A percentile compares a stretch with the other conserved stretches of the same genome.
Conservation (phyloP, 2,329 filamentous ascomycete genomes). For the Colletotrichum falcatum region DNA sequence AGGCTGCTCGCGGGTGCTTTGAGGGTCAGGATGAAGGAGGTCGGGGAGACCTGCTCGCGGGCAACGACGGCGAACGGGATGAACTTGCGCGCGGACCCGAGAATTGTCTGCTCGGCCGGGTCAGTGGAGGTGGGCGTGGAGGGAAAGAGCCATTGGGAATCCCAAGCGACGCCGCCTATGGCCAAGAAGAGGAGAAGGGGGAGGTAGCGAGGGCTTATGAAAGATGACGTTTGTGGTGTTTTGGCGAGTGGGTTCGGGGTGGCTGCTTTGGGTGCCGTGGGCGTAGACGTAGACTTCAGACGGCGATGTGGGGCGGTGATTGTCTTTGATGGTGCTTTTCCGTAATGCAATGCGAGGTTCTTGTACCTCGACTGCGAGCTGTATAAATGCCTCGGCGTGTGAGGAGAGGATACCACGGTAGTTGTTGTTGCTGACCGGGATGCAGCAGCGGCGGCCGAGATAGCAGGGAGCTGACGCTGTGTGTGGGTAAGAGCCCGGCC, state of each 20-base stretch:
- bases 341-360: too few species aligned
- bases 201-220: slow-evolving; percentile 30
- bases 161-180: slow-evolving; percentile 29
- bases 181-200: slow-evolving; percentile 31
- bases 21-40: slow-evolving; percentile 77
- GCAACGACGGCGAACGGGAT: slow-evolving; percentile 73
- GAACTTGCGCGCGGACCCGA: slow-evolving; percentile 70
- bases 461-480: slow-evolving; percentile 3
- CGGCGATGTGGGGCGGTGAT: background rate
- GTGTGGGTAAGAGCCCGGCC: slow-evolving; percentile 6
- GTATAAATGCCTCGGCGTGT: background rate
- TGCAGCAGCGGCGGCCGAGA: background rate
- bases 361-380: background rate
- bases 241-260: background rate
- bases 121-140: slow-evolving; percentile 16
- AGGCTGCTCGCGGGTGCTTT: slow-evolving; percentile 53
- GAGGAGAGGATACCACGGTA: background rate
- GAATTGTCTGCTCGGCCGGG: slow-evolving; percentile 41
- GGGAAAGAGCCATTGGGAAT: slow-evolving; percentile 40
- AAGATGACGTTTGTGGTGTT: background rate
- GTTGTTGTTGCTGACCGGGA: background rate
- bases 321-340: background rate
- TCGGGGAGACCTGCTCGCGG: slow-evolving; percentile 73
- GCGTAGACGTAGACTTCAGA: slow-evolving; percentile 1
- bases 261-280: background rate